A percentile compares a stretch with the other conserved stretches of the same genome.
Evolutionary conservation across 2,329 filamentous ascomycete species (phyloP).

Genomic region (Lojkania enalia): DNA sequence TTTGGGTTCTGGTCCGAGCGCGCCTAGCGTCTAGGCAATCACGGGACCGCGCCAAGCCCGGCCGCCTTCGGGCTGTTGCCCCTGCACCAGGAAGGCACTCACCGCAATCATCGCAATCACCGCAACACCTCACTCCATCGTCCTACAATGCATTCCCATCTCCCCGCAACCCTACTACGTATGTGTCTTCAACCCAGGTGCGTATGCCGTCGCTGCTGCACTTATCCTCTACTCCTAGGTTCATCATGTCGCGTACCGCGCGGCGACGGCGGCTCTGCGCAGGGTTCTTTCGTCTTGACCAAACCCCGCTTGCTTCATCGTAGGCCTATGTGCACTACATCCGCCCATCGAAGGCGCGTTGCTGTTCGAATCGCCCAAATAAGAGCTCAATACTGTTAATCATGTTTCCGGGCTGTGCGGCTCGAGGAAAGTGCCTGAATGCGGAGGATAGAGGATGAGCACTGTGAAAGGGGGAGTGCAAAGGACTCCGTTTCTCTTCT

Average conservation of each 20-base stretch:
- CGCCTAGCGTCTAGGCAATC: neutral
- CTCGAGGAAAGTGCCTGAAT: no score
- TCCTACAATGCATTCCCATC: constrained; percentile 8
- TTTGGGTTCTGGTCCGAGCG: no score
- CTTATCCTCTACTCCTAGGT: constrained; percentile 4
- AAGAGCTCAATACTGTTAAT: no score
- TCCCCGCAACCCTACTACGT: neutral
- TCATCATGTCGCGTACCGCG: constrained; percentile 11
- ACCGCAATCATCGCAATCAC: neutral
- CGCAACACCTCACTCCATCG: constrained; percentile 7
- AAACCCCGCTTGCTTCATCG: neutral
- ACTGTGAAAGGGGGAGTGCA: neutral
- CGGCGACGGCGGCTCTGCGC: neutral
- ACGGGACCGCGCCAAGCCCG: no score
- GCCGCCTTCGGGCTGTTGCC: neutral
- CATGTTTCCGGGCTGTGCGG: no score
- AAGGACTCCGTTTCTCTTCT: no score
- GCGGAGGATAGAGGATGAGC: neutral
- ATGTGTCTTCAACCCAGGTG: constrained; percentile 10
- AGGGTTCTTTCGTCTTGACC: constrained; percentile 6
- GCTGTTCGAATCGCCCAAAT: no score
- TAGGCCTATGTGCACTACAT: neutral
- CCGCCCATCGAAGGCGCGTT: neutral
- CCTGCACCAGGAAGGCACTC: constrained; percentile 2
- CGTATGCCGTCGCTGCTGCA: constrained; percentile 7